Evolutionary conservation across 306 rosid species (phyloP), one percentile per base, ranked within the genome.

Genomic region (Dryas octopetala): DNA sequence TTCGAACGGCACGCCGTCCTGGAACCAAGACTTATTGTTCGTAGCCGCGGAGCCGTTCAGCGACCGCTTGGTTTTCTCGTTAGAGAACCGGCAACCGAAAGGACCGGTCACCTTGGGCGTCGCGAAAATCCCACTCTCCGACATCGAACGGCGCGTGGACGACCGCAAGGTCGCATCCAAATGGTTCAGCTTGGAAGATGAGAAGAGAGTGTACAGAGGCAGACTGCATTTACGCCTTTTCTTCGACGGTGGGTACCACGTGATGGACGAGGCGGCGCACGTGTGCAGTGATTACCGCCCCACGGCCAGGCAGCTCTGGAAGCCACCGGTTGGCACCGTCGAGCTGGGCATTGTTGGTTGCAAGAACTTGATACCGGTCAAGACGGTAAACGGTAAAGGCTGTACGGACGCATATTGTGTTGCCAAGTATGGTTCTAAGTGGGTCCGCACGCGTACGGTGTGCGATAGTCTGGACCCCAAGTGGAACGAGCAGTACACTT

Each of bases 401-500:
- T 83, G 84, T 0, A 87, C 95, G 0, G 97, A 91, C 43, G 90
- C 93, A 2, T 94, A 91, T 16, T 90, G 97, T 41, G 91, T 94
- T 8, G 97, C 96, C 1, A 94, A 91, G 76, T 94, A 90, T 54
- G 98, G 98, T 4, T 72, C 84, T 9, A 94, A 91, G 66, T 94
- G 97, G 98, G 84, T 94, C 7, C 91, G 95, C 1, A 91, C 97
- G 0, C 76, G 97, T 5, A 88, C 95, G 0, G 86, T 94, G 9
- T 82, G 86, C 0, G 91, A 94, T n/a, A 91, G 76, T 57, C 77
- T 86, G 76, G 96, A 91, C 10, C 98, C 98, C 4, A 91, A 72
- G 68, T 94, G 98, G 98, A 94, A 94, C 11, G 98, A 94, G 75
- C 98, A 94, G 69, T 94, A 91, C 80, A 90, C 95, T 2, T 94